Percentiles rank a stretch among this genome's conserved stretches.
These are phyloP conservation scores for Candida michaelii DNA, from an alignment of 805 yeast species.

Conservation along the genomic window DNA sequence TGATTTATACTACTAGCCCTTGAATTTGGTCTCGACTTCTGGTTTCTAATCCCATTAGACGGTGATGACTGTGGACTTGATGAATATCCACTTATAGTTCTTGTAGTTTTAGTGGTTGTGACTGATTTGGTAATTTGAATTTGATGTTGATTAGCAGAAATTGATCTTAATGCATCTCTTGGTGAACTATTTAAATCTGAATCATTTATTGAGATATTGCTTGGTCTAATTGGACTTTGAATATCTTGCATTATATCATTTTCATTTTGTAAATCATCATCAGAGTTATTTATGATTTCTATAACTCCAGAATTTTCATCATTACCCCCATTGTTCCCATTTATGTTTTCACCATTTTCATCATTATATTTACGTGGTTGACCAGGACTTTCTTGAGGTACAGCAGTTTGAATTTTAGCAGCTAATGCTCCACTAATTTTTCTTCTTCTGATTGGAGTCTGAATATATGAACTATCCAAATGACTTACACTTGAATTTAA, in stretches of 20 bases:
- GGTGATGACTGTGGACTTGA: constrained; percentile 18
- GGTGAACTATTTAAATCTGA: constrained; percentile 12
- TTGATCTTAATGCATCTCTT: constrained; percentile 43
- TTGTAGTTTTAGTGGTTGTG: constrained; percentile 14
- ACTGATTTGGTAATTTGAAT: constrained; percentile 25
- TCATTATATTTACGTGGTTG: constrained; percentile 80
- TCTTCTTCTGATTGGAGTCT: constrained; percentile 71
- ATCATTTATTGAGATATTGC: constrained; percentile 6
- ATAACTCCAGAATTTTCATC: constrained; percentile 29
- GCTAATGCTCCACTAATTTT: constrained; percentile 68
- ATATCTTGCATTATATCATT: constrained; percentile 18
- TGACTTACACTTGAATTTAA: constrained; percentile 29
- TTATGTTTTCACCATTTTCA: constrained; percentile 13
- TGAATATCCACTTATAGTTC: constrained; percentile 16
- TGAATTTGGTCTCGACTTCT: constrained; percentile 20
- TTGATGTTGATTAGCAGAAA: constrained; percentile 29
- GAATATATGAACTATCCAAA: constrained; percentile 48
- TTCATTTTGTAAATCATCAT: constrained; percentile 25
- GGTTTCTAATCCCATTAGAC: constrained; percentile 11
- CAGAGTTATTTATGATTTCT: constrained; percentile 44
- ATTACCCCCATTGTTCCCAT: constrained; percentile 19
- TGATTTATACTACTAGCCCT: constrained; percentile 20
- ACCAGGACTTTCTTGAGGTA: constrained; percentile 93
- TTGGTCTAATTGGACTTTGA: constrained; percentile 12
- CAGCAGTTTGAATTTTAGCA: constrained; percentile 69